A percentile compares a stretch with the other conserved stretches of the same genome.
phyloP scores from a whole-genome alignment of 805 yeast species.

The Candida nanaspora region DNA sequence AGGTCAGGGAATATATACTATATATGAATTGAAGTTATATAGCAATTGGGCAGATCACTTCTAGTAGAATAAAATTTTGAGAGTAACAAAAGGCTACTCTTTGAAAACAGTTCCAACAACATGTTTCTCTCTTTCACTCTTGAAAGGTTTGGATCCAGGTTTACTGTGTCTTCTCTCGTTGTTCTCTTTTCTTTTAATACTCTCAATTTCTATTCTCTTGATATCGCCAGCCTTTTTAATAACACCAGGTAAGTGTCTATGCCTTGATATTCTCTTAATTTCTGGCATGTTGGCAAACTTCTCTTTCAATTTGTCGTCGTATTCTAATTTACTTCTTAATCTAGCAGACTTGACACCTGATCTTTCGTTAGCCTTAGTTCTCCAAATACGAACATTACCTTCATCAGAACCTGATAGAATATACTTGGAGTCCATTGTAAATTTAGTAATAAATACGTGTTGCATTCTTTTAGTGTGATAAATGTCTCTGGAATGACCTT shows the following conservation, averaged over 20 bases:
- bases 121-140: slow-evolving; percentile 79
- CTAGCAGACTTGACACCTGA: slow-evolving; percentile 73
- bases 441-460: slow-evolving; percentile 77
- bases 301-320: slow-evolving; percentile 86
- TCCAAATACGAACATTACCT: slow-evolving; percentile 91
- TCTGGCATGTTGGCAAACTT: slow-evolving; percentile 96
- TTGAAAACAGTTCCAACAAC: slow-evolving; percentile 74
- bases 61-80: too few species aligned
- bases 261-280: slow-evolving; percentile 80
- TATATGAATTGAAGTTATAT: too few species aligned
- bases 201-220: slow-evolving; percentile 64
- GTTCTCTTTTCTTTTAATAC: slow-evolving; percentile 73
- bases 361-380: slow-evolving; percentile 80
- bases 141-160: slow-evolving; percentile 48
- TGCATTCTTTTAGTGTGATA: slow-evolving; percentile 99
- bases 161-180: slow-evolving; percentile 78
- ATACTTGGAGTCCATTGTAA: slow-evolving; percentile 83
- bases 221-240: slow-evolving; percentile 87
- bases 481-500: slow-evolving; percentile 91
- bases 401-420: slow-evolving; percentile 91
- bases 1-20: background rate
- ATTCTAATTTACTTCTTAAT: slow-evolving; percentile 78
- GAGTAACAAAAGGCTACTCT: too few species aligned
- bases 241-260: slow-evolving; percentile 84
- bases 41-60: too few species aligned